These are phyloP conservation scores for Penicillium sp. DNA, from an alignment of 2,329 filamentous ascomycete genomes.

Conservation along the genomic window DNA sequence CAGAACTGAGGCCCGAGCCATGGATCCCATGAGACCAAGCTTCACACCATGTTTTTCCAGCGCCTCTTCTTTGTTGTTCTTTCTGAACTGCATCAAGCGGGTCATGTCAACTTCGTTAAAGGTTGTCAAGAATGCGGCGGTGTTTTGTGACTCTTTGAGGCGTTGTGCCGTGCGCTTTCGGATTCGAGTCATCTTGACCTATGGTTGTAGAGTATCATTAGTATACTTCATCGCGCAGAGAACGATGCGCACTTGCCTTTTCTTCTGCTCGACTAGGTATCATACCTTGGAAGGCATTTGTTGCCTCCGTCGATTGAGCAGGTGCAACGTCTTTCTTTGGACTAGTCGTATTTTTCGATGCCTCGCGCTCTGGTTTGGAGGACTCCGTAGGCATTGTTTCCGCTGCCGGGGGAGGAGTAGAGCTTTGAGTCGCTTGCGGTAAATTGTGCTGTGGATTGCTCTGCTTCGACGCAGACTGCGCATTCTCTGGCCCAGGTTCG, in stretches of 20 bases:
- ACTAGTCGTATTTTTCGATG: neutral
- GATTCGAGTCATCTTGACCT: constrained; percentile 99
- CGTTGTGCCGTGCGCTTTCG: constrained; percentile 90
- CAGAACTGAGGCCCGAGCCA: constrained; percentile 79
- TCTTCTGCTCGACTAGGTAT: constrained; percentile 74
- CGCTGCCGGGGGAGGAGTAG: neutral
- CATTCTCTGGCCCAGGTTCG: constrained; percentile 5
- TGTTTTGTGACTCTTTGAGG: constrained; percentile 96
- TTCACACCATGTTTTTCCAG: constrained; percentile 92
- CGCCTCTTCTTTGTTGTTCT: constrained; percentile 89
- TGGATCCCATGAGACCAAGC: constrained; percentile 95
- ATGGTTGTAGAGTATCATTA: constrained; percentile 1
- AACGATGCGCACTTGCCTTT: constrained; percentile 53
- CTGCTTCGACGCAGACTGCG: no score
- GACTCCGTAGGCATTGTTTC: neutral
- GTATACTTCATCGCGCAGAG: neutral
- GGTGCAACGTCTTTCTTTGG: neutral
- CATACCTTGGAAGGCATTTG: constrained; percentile 31
- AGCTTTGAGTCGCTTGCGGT: constrained; percentile 42
- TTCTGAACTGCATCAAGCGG: constrained; percentile 87
- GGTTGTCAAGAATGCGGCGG: constrained; percentile 87
- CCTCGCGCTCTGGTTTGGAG: neutral
- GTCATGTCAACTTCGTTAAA: constrained; percentile 99
- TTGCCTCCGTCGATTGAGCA: constrained; percentile 27
- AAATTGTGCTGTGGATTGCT: constrained; percentile 30